phyloP scores from a whole-genome alignment of 1,139 yeast genomes.

The Candida sp. region DNA sequence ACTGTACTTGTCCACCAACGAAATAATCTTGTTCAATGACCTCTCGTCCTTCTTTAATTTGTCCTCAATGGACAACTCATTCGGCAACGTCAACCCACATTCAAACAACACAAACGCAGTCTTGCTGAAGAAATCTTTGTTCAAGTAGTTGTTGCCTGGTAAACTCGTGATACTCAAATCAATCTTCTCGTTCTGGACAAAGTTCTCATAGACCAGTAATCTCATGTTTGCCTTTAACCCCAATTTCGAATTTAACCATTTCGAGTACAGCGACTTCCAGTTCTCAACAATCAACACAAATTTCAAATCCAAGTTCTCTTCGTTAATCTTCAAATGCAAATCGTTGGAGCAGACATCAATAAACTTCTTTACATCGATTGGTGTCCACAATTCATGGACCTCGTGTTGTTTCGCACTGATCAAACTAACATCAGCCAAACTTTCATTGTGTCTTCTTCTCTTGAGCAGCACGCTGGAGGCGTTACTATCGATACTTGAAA shows the following conservation, averaged over 20 bases:
- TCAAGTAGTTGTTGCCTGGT: slow-evolving; percentile 39
- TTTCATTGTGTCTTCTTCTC: slow-evolving; percentile 14
- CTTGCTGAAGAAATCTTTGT: slow-evolving; percentile 38
- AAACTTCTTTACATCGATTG: slow-evolving; percentile 34
- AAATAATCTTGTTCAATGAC: slow-evolving; percentile 41
- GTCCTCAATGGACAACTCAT: slow-evolving; percentile 17
- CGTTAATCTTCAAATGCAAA: slow-evolving; percentile 24
- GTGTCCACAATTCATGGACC: slow-evolving; percentile 44
- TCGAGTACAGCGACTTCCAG: slow-evolving; percentile 45
- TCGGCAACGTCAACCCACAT: slow-evolving; percentile 37
- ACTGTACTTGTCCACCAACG: slow-evolving; percentile 39
- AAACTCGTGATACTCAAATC: slow-evolving; percentile 35
- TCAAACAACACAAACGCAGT: slow-evolving; percentile 49
- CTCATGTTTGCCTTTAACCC: slow-evolving; percentile 31
- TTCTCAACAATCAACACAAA: slow-evolving; percentile 48
- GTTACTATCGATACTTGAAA: slow-evolving; percentile 13
- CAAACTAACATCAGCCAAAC: slow-evolving; percentile 18
- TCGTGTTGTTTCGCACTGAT: slow-evolving; percentile 33
- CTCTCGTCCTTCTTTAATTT: slow-evolving; percentile 40
- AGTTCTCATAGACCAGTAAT: slow-evolving; percentile 30
- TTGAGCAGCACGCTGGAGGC: slow-evolving; percentile 4
- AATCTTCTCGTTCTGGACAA: slow-evolving; percentile 25
- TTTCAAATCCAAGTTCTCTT: slow-evolving; percentile 24
- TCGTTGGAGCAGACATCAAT: slow-evolving; percentile 24
- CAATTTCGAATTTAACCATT: slow-evolving; percentile 51